A percentile compares a stretch with the other conserved stretches of the same genome.
Evolutionary conservation across 169 alveolate genomes (phyloP).

Genomic region (Plasmodium reichenowi): DNA sequence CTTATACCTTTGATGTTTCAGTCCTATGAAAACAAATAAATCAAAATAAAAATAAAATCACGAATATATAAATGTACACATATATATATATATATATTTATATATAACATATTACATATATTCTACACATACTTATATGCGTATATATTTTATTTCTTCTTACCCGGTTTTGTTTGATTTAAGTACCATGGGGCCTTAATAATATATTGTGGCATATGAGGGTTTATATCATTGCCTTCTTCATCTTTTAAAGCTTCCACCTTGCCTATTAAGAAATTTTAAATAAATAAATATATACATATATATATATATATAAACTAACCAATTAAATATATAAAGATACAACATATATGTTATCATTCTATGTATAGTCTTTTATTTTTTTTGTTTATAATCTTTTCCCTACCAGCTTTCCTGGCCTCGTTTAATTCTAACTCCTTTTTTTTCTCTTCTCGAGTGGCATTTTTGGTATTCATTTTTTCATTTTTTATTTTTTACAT

Average conservation of each 20-base stretch:
- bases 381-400: background rate
- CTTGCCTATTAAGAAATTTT: constrained; percentile 29
- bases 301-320: background rate
- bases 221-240: constrained; percentile 85
- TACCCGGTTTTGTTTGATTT: constrained; percentile 83
- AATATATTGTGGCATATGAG: constrained; percentile 90
- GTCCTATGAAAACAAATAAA: constrained; percentile 37
- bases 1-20: constrained; percentile 85
- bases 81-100: background rate
- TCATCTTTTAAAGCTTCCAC: constrained; percentile 81
- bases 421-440: constrained; percentile 81
- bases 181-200: constrained; percentile 92
- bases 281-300: background rate
- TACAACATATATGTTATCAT: background rate
- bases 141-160: background rate
- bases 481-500: background rate
- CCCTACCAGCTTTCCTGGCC: constrained; percentile 80
- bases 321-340: background rate
- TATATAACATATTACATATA: background rate
- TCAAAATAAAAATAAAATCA: constrained; percentile 3
- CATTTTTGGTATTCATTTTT: constrained; percentile 76
- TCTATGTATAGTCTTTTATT: background rate
- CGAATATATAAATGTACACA: background rate
- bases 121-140: background rate
- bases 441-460: constrained; percentile 79